Conservation (phyloP, 306 rosid genomes). For the Pyrus pyrifolia region DNA sequence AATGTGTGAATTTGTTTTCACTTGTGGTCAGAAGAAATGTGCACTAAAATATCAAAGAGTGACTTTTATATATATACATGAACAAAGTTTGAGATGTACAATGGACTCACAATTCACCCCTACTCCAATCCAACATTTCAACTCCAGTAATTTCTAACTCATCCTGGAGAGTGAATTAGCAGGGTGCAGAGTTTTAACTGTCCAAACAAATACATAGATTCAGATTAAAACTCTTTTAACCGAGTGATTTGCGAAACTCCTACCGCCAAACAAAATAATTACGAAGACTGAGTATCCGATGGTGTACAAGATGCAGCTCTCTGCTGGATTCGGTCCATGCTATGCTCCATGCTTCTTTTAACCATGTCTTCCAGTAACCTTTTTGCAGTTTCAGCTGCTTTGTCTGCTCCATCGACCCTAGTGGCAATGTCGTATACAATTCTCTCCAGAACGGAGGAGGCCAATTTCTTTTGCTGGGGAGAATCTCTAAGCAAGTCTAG, state of each 20-base stretch:
- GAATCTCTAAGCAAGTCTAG: constrained; percentile 80
- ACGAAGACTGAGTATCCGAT: constrained; percentile 35
- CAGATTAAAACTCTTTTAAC: constrained; percentile 31
- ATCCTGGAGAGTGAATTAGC: constrained; percentile 19
- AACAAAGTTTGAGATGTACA: constrained; percentile 13
- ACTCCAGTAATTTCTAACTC: constrained; percentile 29
- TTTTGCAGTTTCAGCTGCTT: constrained; percentile 79
- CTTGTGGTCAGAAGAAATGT: constrained; percentile 2
- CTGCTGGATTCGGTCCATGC: constrained; percentile 48
- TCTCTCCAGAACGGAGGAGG: constrained; percentile 62
- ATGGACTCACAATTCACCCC: constrained; percentile 17
- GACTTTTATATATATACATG: constrained; percentile 23
- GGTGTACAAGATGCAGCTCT: constrained; percentile 51
- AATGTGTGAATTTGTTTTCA: background rate
- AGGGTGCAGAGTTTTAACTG: constrained; percentile 27
- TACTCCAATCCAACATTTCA: constrained; percentile 19
- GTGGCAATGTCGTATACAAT: constrained; percentile 71
- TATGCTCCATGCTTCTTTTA: constrained; percentile 65
- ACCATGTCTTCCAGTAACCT: constrained; percentile 69
- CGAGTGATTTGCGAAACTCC: background rate
- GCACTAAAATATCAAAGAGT: constrained; percentile 14
- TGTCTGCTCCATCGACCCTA: constrained; percentile 65
- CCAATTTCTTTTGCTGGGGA: constrained; percentile 51
- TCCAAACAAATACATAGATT: constrained; percentile 33
- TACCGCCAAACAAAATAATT: constrained; percentile 1